Base-by-base conservation (phyloP, 306 rosid species). In the Carpinus viminea region DNA sequence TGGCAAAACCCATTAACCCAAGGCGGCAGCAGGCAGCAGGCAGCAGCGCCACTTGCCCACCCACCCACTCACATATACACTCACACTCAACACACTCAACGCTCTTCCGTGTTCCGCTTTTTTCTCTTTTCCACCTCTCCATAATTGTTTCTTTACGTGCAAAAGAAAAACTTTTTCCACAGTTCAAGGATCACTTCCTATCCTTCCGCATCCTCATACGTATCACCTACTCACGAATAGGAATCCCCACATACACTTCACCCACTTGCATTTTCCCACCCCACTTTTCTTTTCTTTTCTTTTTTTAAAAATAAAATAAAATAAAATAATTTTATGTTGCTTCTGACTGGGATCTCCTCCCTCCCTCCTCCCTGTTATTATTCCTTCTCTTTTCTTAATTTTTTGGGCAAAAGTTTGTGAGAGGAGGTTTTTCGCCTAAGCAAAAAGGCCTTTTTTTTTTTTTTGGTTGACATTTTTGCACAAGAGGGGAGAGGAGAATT, bases 91-190 rank as follows among this genome's bases (percentile, higher is more conserved):
- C 26, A 24, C 79, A 31, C 84, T 24, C 48, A 70, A 31, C 28
- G 52, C 46, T 77, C 46, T 73, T 64, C 73, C 83, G 21, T 82
- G 75, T 83, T 83, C 57, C 77, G 36, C 66, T 78, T 79, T 79
- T 80, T 81, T 68, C n/a, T 66, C 20, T 45, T 12, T 86, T 85
- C 89, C 50, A 71, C 81, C 69, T 59, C 83, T 76, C 86, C 78
- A 87, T 87, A 17, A 76, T 81, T 74, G 72, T 82, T 70, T 70
- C 84, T 82, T 89, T 90, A 66, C 65, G 79, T 82, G 86, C 87
- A 80, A 92, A 91, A 85, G 91, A 83, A 85, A 85, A 79, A 79
- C 91, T 86, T 91, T 88, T 87, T 83, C 97, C 93, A 92, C 90
- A 87, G 92, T 89, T 74, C 72, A 73, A 47, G 95, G 93, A 94